phyloP scores from a whole-genome alignment of 1,284 basidiomycete species.

The Leccinum huronense region DNA sequence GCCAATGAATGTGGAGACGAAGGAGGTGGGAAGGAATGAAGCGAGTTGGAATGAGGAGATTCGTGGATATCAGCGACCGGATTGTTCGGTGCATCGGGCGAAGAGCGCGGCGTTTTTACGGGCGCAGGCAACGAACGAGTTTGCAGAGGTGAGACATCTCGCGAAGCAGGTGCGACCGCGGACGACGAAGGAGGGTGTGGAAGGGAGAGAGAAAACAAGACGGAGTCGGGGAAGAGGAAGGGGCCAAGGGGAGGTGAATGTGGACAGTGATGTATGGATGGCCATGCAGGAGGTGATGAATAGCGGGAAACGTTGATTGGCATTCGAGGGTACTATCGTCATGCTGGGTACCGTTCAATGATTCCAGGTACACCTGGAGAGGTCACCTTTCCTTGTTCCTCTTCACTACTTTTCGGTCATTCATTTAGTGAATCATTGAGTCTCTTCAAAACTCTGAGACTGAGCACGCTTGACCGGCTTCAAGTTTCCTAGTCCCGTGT shows the following conservation, averaged over 20 bases:
- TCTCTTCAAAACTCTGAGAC: no score
- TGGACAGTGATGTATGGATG: conserved; percentile 22
- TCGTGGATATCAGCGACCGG: no score
- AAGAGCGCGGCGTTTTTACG: conserved; percentile 60
- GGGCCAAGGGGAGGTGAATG: neutral
- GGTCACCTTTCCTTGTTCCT: no score
- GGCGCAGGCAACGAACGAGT: conserved; percentile 70
- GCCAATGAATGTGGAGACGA: conserved; percentile 43
- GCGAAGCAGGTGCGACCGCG: conserved; percentile 41
- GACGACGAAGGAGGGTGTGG: conserved; percentile 34
- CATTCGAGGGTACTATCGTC: no score
- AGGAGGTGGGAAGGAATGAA: conserved; percentile 3
- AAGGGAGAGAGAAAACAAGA: neutral
- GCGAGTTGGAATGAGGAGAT: conserved; percentile 18
- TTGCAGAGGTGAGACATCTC: conserved; percentile 65
- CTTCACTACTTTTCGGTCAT: no score
- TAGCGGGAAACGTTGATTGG: neutral
- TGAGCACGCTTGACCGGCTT: no score
- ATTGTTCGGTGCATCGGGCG: conserved; percentile 50
- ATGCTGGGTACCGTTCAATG: no score
- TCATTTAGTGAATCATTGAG: no score
- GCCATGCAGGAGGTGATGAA: conserved; percentile 31
- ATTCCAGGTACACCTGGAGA: no score
- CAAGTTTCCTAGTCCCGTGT: no score
- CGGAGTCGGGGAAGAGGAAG: neutral